Conservation (phyloP, 805 yeast species). For the Jamesozyma piceae region DNA sequence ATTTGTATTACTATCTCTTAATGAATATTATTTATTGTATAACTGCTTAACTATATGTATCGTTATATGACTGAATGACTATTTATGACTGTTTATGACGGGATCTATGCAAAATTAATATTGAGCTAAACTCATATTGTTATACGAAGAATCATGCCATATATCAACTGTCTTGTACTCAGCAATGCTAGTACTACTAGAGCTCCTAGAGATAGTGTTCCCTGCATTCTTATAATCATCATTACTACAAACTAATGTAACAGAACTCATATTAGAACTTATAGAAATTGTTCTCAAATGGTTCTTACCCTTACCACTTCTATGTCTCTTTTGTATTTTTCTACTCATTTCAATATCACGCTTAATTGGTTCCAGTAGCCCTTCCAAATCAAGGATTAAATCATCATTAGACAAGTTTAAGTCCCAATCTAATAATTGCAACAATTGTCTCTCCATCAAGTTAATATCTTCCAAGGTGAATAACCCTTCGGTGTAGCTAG, state of each 20-base stretch:
- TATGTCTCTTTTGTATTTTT: constrained; percentile 14
- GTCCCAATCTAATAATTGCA: constrained; percentile 64
- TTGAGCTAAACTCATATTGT: too few species aligned
- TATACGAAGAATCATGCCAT: background rate
- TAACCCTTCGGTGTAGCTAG: constrained; percentile 65
- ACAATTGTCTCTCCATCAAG: constrained; percentile 70
- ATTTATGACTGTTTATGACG: too few species aligned
- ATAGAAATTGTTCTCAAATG: constrained; percentile 4
- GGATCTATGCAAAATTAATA: too few species aligned
- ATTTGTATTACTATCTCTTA: too few species aligned
- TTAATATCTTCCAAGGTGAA: constrained; percentile 61
- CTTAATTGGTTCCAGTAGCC: constrained; percentile 70
- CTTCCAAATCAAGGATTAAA: constrained; percentile 54
- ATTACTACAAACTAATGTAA: background rate
- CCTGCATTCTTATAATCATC: background rate
- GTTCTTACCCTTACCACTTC: background rate
- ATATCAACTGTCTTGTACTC: background rate
- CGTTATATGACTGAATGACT: too few species aligned
- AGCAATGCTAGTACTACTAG: background rate
- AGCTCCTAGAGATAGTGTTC: background rate
- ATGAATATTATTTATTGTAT: too few species aligned
- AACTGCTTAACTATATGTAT: too few species aligned
- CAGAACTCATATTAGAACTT: constrained; percentile 7
- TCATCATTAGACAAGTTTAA: constrained; percentile 58
- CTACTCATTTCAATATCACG: constrained; percentile 30